These are phyloP conservation scores for Filobasidium uniguttulatum DNA, from an alignment of 1,284 basidiomycete genomes.

Conservation along the genomic window DNA sequence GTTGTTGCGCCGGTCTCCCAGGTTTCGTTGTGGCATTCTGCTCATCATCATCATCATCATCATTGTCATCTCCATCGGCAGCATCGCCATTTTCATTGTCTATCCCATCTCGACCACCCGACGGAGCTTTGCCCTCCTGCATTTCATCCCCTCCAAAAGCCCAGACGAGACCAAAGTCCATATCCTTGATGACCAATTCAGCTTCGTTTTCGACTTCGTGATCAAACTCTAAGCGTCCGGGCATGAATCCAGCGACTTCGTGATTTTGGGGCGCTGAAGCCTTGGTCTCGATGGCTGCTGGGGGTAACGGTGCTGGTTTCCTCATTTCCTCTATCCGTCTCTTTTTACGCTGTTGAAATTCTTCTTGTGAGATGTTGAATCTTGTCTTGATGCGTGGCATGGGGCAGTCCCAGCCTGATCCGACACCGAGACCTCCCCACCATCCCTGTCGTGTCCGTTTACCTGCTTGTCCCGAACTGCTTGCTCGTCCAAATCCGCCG, in stretches of 20 bases:
- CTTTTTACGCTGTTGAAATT: constrained; percentile 77
- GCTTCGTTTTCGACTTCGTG: constrained; percentile 94
- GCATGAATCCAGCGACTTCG: constrained; percentile 86
- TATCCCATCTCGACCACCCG: constrained; percentile 16
- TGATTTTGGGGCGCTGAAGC: constrained; percentile 81
- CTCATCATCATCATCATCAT: constrained; percentile 48
- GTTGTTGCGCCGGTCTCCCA: background rate
- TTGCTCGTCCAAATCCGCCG: background rate
- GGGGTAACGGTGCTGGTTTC: constrained; percentile 28
- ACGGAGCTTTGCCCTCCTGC: constrained; percentile 42
- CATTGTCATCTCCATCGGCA: constrained; percentile 28
- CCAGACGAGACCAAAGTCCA: constrained; percentile 82
- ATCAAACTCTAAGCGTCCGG: constrained; percentile 93
- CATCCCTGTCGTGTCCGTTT: constrained; percentile 2
- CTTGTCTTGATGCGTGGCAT: constrained; percentile 22
- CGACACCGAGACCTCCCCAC: constrained; percentile 5
- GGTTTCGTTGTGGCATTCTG: constrained; percentile 4
- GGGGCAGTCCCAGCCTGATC: background rate
- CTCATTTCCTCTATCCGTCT: constrained; percentile 56
- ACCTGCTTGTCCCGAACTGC: background rate
- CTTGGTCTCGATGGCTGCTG: constrained; percentile 12
- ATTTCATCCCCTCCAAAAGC: constrained; percentile 71
- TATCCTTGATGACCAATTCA: constrained; percentile 85
- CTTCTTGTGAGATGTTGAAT: constrained; percentile 61
- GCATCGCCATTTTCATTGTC: constrained; percentile 42